A percentile compares a stretch with the other conserved stretches of the same genome.
Conservation (phyloP, 768 basidiomycete genomes). For the Rickenella mellea region DNA sequence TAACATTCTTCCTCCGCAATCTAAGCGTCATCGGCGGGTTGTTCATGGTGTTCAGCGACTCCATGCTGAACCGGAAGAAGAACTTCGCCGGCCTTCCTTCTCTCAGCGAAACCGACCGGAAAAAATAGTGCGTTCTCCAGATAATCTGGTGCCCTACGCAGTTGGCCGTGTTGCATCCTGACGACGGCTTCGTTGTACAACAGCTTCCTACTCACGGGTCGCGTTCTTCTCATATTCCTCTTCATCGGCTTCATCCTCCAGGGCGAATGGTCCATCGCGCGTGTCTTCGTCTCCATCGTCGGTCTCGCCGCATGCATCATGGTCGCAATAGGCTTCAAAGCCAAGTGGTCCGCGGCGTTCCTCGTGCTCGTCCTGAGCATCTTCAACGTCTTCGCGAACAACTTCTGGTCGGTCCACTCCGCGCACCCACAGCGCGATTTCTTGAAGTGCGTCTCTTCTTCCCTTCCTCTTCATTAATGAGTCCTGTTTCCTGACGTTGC, state of each 20-base stretch:
- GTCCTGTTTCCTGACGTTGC: slow-evolving; percentile 14
- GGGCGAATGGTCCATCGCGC: slow-evolving; percentile 80
- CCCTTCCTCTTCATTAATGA: neutral
- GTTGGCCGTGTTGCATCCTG: neutral
- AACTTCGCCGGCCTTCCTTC: slow-evolving; percentile 86
- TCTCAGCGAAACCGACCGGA: slow-evolving; percentile 90
- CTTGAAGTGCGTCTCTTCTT: slow-evolving; percentile 65
- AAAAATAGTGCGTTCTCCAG: slow-evolving; percentile 76
- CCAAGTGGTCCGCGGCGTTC: slow-evolving; percentile 97
- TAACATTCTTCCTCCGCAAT: slow-evolving; percentile 99
- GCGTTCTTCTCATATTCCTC: slow-evolving; percentile 95
- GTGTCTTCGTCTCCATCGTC: slow-evolving; percentile 80
- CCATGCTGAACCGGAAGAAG: slow-evolving; percentile 79
- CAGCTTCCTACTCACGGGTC: slow-evolving; percentile 95
- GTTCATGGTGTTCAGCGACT: slow-evolving; percentile 98
- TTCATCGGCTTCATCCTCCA: slow-evolving; percentile 97
- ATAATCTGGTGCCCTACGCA: neutral
- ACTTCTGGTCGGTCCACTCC: slow-evolving; percentile 93
- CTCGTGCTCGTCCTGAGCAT: slow-evolving; percentile 83
- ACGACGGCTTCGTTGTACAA: slow-evolving; percentile 1
- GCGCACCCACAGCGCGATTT: slow-evolving; percentile 95
- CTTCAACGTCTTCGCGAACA: slow-evolving; percentile 98
- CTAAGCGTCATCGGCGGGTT: slow-evolving; percentile 95
- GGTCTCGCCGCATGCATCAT: slow-evolving; percentile 89
- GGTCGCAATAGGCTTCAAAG: slow-evolving; percentile 98